These are phyloP conservation scores for Dalbergia cultrata DNA, from an alignment of 306 rosid species.

Conservation along the genomic window DNA sequence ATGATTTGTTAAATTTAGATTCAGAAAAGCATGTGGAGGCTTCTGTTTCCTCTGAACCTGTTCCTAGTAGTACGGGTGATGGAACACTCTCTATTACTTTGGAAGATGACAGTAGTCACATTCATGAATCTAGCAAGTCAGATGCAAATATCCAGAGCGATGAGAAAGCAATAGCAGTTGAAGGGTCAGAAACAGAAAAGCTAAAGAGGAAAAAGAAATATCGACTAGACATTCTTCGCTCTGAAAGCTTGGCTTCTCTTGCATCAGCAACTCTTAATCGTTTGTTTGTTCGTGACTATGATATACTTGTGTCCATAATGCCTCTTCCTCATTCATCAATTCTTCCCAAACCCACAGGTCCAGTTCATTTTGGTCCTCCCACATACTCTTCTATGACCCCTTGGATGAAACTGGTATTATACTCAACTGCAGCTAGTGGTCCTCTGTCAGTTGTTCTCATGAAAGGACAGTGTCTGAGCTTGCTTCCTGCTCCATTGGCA, in stretches of 20 bases:
- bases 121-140: constrained; percentile 52
- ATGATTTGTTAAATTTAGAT: constrained; percentile 49
- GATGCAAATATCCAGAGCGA: constrained; percentile 46
- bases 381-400: constrained; percentile 94
- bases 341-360: constrained; percentile 88
- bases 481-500: constrained; percentile 96
- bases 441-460: constrained; percentile 91
- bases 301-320: constrained; percentile 86
- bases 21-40: constrained; percentile 50
- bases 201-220: constrained; percentile 71
- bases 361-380: constrained; percentile 96
- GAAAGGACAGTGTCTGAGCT: constrained; percentile 92
- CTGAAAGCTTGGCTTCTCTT: constrained; percentile 98
- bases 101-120: constrained; percentile 53
- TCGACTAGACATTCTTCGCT: constrained; percentile 89
- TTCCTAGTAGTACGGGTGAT: constrained; percentile 51
- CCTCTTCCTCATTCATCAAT: constrained; percentile 91
- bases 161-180: constrained; percentile 58
- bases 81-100: constrained; percentile 48
- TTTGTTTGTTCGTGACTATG: constrained; percentile 92
- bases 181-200: constrained; percentile 67
- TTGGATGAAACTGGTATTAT: constrained; percentile 96
- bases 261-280: constrained; percentile 84
- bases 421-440: constrained; percentile 79
- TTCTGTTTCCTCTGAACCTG: constrained; percentile 56